Evolutionary conservation across 495 filamentous ascomycete species (phyloP), one percentile per base, ranked within the genome.

Genomic region (Cercophora scortea): DNA sequence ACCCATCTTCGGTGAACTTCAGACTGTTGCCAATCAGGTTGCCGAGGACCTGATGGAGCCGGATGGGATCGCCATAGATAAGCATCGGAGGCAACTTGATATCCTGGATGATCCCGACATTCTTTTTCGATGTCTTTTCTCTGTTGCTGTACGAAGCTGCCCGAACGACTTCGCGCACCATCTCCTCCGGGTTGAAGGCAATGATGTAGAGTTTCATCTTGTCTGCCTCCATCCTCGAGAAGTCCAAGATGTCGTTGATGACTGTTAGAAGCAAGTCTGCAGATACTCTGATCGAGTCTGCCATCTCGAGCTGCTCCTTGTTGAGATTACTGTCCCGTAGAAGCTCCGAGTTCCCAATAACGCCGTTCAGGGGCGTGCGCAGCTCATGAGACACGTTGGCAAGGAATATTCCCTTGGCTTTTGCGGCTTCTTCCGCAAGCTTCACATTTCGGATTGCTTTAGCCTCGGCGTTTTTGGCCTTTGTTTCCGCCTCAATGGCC

Each of bases 201-300:
- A 92, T 89, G 10, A 86, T 85, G 50, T 88, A 92, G 8, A 95
- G 84, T 65, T 89, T 89, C 88, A 96, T 93, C 72, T 95, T 96
- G 60, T 91, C 90, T 13, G 90, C 90, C 65, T 96, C 90, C 62
- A 96, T 82, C 62, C 93, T 90, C 33, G 89, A 93, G 63, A 93
- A 95, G 66, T 96, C 90, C 1, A 96, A 74, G 18, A 96, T 91
- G 58, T 96, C 90, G 62, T 96, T 95, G 74, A 96, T 96, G 50
- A 96, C 85, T 0, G 87, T 90, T n/a, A 95, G 77, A 8, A 96
- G 72, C 8, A 92, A 85, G 62, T 95, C 89, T 5, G 90, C 90
- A 53, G 90, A 96, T 17, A 95, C 84, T 4, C 88, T 78, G 57
- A 95, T 95, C 8, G 87, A 91, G 63, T 95, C 89, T n/a, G 90